A percentile compares a stretch with the other conserved stretches of the same genome.
phyloP scores from a whole-genome alignment of 306 rosid species.

The Castanea mollissima region DNA sequence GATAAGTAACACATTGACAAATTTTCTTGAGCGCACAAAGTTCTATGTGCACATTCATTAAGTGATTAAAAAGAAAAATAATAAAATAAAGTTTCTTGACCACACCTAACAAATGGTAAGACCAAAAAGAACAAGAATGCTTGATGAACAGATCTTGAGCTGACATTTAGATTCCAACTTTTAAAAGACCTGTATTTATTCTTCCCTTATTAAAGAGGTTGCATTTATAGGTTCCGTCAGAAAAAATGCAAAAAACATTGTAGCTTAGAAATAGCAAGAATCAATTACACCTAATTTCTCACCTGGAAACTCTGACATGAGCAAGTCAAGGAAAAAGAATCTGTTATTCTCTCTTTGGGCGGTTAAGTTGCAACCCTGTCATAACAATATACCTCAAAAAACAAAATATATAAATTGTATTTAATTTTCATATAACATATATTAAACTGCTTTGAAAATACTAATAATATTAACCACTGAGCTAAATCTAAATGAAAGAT shows the following conservation, averaged over 20 bases:
- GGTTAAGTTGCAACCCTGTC: slow-evolving; percentile 86
- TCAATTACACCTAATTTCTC: slow-evolving; percentile 52
- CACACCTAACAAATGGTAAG: not conserved
- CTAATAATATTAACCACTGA: not conserved
- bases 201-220: not conserved
- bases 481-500: not conserved
- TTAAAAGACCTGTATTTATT: too few relatives aligned
- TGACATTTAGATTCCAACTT: too few relatives aligned
- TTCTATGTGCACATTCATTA: not conserved
- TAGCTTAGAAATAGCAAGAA: slow-evolving; percentile 7
- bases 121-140: not conserved
- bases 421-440: not conserved
- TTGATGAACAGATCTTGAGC: not conserved
- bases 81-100: not conserved
- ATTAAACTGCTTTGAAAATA: not conserved
- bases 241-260: not conserved
- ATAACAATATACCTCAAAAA: not conserved
- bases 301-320: slow-evolving; percentile 78
- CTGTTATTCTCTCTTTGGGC: slow-evolving; percentile 68
- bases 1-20: not conserved
- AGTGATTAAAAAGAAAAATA: not conserved
- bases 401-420: not conserved
- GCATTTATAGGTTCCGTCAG: not conserved
- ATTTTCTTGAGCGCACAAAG: not conserved
- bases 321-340: slow-evolving; percentile 83